phyloP scores from a whole-genome alignment of 257 asterid species.

The Scutellaria minor region DNA sequence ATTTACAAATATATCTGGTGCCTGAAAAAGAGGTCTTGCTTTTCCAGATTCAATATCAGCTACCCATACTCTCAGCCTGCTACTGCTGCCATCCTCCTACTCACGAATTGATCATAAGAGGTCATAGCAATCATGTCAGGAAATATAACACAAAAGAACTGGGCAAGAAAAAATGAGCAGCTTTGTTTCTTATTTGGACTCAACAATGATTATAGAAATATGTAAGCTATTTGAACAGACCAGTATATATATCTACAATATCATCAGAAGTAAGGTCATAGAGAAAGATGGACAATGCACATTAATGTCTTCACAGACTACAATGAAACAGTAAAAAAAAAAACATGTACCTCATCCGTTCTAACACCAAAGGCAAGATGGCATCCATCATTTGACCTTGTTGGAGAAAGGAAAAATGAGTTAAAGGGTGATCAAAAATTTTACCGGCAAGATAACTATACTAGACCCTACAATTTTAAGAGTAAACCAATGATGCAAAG shows the following conservation, averaged over 20 bases:
- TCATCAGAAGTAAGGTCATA: slow-evolving; percentile 1
- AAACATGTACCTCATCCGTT: slow-evolving; percentile 72
- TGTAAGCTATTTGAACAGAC: slow-evolving; percentile 15
- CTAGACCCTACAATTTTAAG: not conserved
- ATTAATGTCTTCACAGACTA: slow-evolving; percentile 5
- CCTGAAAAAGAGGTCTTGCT: slow-evolving; percentile 79
- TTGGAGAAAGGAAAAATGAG: slow-evolving; percentile 32
- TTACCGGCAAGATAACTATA: slow-evolving; percentile 21
- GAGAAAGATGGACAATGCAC: slow-evolving; percentile 19
- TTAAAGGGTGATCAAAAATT: slow-evolving; percentile 21
- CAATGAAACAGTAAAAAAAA: slow-evolving; percentile 25
- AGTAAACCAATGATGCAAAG: slow-evolving; percentile 19
- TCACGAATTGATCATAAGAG: slow-evolving; percentile 34
- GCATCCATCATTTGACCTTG: slow-evolving; percentile 83
- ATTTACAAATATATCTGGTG: slow-evolving; percentile 71
- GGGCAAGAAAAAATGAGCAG: slow-evolving; percentile 16
- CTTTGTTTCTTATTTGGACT: slow-evolving; percentile 13
- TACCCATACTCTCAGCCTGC: slow-evolving; percentile 86
- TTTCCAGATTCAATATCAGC: slow-evolving; percentile 84
- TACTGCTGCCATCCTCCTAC: slow-evolving; percentile 83
- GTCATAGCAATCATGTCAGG: slow-evolving; percentile 19
- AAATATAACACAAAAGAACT: slow-evolving; percentile 21
- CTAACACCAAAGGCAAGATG: slow-evolving; percentile 83
- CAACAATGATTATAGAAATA: slow-evolving; percentile 16
- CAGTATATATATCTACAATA: not conserved